These are phyloP conservation scores for Haberlea rhodopensis DNA, from an alignment of 257 asterid species.

Conservation along the genomic window DNA sequence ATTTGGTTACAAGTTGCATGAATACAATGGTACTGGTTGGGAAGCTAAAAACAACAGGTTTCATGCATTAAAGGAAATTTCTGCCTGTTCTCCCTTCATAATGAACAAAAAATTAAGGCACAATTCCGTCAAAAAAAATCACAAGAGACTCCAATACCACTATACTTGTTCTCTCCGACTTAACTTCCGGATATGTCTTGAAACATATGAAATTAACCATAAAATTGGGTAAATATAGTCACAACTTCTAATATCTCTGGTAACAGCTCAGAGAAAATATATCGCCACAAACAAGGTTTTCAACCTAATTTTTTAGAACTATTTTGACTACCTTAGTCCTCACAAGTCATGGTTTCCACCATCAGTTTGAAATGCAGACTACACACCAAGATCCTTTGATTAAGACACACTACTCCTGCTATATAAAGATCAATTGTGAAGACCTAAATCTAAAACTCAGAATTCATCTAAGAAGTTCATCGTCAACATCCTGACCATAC, in stretches of 20 bases:
- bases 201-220: neutral
- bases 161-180: neutral
- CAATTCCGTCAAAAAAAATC: no score
- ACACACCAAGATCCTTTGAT: neutral
- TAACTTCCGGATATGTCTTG: slow-evolving; percentile 2
- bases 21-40: no score
- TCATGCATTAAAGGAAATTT: no score
- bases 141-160: slow-evolving; percentile 4
- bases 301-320: slow-evolving; percentile 2
- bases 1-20: no score
- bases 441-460: slow-evolving; percentile 12
- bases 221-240: neutral
- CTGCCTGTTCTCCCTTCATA: no score
- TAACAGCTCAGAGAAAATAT: neutral
- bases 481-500: slow-evolving; percentile 2
- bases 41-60: no score
- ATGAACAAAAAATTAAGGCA: no score
- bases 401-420: neutral
- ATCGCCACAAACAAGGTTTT: neutral
- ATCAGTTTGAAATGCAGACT: no score
- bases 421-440: neutral
- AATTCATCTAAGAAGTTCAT: neutral
- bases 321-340: neutral
- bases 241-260: neutral
- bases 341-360: neutral